A percentile compares a stretch with the other conserved stretches of the same genome.
Conservation (phyloP, 768 basidiomycete species). For the Mycena haematopus region DNA sequence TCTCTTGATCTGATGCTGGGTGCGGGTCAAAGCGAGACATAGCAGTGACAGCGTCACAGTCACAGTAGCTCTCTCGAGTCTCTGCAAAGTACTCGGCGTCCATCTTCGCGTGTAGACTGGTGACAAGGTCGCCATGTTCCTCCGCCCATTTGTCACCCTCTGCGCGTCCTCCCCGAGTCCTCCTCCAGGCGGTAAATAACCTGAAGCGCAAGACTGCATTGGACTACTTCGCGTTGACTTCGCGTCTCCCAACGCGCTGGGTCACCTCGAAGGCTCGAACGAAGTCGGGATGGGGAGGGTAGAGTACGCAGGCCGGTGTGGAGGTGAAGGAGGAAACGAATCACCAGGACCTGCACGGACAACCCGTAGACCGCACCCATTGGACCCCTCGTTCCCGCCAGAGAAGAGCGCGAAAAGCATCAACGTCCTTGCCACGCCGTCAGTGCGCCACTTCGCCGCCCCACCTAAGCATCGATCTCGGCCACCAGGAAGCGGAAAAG, state of each 20-base stretch:
- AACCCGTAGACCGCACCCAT: too few relatives aligned
- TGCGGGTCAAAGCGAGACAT: too few relatives aligned
- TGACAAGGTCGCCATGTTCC: too few relatives aligned
- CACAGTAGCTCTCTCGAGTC: too few relatives aligned
- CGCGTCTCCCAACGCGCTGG: conserved; percentile 3
- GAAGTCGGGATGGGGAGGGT: conserved; percentile 28
- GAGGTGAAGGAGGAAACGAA: conserved; percentile 1
- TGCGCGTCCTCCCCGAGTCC: too few relatives aligned
- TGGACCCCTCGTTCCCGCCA: conserved; percentile 48
- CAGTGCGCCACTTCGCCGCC: conserved; percentile 80
- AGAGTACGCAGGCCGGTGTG: too few relatives aligned
- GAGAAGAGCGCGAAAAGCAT: conserved; percentile 26
- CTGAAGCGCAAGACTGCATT: too few relatives aligned
- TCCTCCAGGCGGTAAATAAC: too few relatives aligned
- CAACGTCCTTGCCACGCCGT: conserved; percentile 73
- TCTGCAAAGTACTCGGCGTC: too few relatives aligned
- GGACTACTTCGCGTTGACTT: too few relatives aligned
- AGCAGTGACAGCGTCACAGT: conserved; percentile 7
- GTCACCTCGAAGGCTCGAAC: conserved; percentile 1
- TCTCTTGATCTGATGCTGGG: too few relatives aligned
- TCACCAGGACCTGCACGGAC: conserved; percentile 11
- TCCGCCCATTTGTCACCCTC: conserved; percentile 40
- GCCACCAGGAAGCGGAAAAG: conserved; percentile 72
- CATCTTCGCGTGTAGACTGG: too few relatives aligned
- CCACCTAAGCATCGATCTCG: conserved; percentile 68